These are phyloP conservation scores for Talaromyces islandicus DNA, from an alignment of 2,329 filamentous ascomycete species.

Conservation along the genomic window DNA sequence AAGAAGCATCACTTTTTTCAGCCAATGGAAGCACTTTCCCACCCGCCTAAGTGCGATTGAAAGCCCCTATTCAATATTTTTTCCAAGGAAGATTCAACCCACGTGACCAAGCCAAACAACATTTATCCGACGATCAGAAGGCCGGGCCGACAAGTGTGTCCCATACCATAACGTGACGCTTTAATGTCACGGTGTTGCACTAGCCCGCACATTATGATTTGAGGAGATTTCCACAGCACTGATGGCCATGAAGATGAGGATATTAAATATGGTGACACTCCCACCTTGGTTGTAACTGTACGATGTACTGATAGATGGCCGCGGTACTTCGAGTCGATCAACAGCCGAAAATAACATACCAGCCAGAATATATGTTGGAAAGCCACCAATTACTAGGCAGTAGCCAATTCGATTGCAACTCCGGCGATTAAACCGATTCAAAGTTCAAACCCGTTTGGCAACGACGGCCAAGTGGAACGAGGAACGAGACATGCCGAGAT, in stretches of 20 bases:
- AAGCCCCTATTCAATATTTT: neutral
- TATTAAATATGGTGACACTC: neutral
- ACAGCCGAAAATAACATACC: neutral
- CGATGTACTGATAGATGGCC: neutral
- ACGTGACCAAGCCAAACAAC: neutral
- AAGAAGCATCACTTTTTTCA: neutral
- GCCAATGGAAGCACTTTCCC: neutral
- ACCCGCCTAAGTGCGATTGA: neutral
- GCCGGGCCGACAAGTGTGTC: neutral
- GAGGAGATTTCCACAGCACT: neutral
- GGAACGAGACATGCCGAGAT: neutral
- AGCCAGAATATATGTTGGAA: neutral
- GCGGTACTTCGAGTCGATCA: neutral
- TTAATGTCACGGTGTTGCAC: neutral
- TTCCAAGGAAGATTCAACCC: neutral
- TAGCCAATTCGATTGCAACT: neutral
- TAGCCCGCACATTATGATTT: neutral
- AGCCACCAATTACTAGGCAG: neutral
- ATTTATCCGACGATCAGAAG: neutral
- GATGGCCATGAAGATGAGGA: neutral
- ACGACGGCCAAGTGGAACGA: neutral
- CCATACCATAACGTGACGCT: neutral
- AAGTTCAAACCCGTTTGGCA: neutral
- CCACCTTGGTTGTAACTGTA: neutral
- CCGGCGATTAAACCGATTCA: neutral